These are phyloP conservation scores for Microsporum audouinii DNA, from an alignment of 2,329 filamentous ascomycete species.

Conservation along the genomic window DNA sequence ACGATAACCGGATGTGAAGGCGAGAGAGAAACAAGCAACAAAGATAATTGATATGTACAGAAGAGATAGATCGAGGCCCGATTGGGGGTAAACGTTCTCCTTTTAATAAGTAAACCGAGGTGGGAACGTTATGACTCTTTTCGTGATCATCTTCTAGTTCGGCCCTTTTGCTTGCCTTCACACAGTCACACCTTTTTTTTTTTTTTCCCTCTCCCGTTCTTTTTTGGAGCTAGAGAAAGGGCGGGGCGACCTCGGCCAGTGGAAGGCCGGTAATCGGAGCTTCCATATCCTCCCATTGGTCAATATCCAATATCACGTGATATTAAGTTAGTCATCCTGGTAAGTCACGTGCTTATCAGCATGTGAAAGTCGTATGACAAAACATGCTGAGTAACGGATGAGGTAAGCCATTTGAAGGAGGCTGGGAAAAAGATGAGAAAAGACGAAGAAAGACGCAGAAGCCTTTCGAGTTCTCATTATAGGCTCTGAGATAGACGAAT, in stretches of 20 bases:
- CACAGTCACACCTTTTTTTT: constrained; percentile 2
- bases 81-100: background rate
- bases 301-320: background rate
- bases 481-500: too few relatives aligned
- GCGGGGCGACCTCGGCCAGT: constrained; percentile 1
- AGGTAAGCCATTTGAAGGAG: background rate
- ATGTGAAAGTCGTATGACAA: background rate
- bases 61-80: background rate
- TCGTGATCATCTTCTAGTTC: background rate
- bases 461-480: too few relatives aligned
- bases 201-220: background rate
- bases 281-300: background rate
- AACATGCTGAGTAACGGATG: background rate
- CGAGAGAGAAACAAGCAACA: too few relatives aligned
- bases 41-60: background rate
- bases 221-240: background rate
- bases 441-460: background rate
- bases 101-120: background rate
- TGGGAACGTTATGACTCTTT: background rate
- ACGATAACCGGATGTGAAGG: background rate
- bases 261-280: background rate
- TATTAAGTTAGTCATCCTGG: background rate
- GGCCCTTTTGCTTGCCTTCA: background rate
- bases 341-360: background rate
- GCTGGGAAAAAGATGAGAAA: background rate